Conservation (phyloP, 345 rosid genomes). For the Trapa incisa region DNA sequence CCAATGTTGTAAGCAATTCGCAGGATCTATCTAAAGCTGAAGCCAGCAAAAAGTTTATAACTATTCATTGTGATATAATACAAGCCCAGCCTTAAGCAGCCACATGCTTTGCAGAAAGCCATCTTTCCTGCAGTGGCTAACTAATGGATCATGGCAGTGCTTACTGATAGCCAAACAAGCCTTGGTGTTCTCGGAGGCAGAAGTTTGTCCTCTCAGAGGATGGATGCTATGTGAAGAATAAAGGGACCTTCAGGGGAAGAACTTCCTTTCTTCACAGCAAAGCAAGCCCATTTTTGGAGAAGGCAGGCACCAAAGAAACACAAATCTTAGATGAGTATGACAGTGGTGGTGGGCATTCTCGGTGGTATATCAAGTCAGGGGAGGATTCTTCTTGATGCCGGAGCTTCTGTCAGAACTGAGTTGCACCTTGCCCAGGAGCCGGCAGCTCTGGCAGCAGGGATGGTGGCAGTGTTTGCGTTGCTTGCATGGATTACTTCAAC, state of each 20-base stretch:
- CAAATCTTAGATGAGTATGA: neutral
- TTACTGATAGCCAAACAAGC: slow-evolving; percentile 21
- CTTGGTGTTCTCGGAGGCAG: neutral
- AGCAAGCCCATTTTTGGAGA: neutral
- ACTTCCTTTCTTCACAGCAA: slow-evolving; percentile 10
- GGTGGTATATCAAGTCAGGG: neutral
- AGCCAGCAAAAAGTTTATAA: neutral
- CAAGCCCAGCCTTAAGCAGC: slow-evolving; percentile 89
- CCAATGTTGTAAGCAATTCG: neutral
- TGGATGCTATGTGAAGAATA: neutral
- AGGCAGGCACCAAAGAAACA: neutral
- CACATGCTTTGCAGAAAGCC: slow-evolving; percentile 90
- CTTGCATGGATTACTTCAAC: neutral
- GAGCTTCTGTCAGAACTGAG: neutral
- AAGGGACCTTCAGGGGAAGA: neutral
- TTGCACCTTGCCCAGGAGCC: neutral
- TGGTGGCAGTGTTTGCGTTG: neutral
- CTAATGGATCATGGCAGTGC: slow-evolving; percentile 50
- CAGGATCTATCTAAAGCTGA: neutral
- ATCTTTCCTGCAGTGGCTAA: slow-evolving; percentile 88
- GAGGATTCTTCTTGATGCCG: neutral
- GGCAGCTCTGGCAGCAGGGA: neutral
- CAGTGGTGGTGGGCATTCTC: neutral
- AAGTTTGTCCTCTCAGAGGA: neutral
- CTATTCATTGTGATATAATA: slow-evolving; percentile 72